A percentile compares a stretch with the other conserved stretches of the same genome.
Evolutionary conservation across 2,329 filamentous ascomycete genomes (phyloP).

Genomic region (Mycosphaerella arachidis): DNA sequence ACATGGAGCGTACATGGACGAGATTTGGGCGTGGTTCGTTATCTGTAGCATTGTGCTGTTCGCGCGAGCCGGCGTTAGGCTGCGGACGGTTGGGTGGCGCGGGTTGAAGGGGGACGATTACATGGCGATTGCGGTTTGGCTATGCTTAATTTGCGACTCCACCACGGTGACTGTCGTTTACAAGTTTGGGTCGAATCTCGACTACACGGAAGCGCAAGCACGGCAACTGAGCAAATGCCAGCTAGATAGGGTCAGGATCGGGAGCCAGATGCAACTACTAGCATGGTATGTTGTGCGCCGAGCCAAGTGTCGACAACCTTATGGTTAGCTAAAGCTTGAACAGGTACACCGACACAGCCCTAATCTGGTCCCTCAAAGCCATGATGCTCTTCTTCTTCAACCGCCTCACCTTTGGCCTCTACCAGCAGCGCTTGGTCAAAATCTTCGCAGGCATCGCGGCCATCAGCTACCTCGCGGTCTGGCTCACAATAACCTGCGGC

Average conservation of each 20-base stretch:
- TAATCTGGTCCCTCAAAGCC: constrained; percentile 22
- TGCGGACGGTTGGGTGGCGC: constrained; percentile 36
- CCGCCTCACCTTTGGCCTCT: constrained; percentile 33
- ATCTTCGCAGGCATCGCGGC: constrained; percentile 25
- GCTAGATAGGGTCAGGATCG: constrained; percentile 26
- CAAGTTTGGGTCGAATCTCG: constrained; percentile 28
- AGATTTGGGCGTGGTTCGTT: constrained; percentile 11
- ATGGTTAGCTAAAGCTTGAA: neutral
- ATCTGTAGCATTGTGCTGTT: constrained; percentile 26
- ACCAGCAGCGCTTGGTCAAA: constrained; percentile 30
- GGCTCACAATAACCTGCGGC: constrained; percentile 31
- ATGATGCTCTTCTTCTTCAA: constrained; percentile 27
- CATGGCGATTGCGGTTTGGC: constrained; percentile 32
- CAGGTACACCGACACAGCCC: constrained; percentile 24
- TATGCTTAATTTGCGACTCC: constrained; percentile 33
- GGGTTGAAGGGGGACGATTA: constrained; percentile 39
- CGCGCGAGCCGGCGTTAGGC: constrained; percentile 33
- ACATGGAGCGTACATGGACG: constrained; percentile 2
- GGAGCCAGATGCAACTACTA: constrained; percentile 36
- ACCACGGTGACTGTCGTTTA: constrained; percentile 26
- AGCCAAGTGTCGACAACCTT: neutral
- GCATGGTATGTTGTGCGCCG: constrained; percentile 31
- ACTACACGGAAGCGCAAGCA: constrained; percentile 17
- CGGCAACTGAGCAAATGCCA: constrained; percentile 25
- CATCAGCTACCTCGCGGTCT: constrained; percentile 29